phyloP scores from a whole-genome alignment of 495 filamentous ascomycete species.

The Penicillium silybi region DNA sequence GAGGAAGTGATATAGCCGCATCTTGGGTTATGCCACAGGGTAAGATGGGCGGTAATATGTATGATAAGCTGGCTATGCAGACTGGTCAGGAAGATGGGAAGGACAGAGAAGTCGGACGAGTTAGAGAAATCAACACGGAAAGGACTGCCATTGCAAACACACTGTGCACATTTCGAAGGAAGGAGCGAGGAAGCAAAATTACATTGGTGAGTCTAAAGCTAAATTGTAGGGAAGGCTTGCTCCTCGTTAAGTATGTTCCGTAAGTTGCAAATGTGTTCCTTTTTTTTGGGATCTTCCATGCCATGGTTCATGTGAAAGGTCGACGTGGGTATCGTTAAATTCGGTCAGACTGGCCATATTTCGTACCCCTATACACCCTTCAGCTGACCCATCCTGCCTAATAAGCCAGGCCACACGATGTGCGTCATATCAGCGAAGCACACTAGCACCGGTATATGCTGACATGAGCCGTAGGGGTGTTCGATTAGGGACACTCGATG shows the following conservation, averaged over 20 bases:
- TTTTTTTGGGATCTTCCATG: neutral
- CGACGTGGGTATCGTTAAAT: constrained; percentile 28
- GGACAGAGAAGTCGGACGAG: constrained; percentile 3
- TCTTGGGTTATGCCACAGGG: constrained; percentile 16
- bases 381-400: neutral
- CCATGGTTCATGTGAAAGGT: constrained; percentile 2
- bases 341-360: constrained; percentile 2
- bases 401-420: neutral
- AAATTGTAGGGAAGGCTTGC: neutral
- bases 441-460: neutral
- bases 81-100: neutral
- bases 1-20: constrained; percentile 21
- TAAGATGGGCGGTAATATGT: constrained; percentile 18
- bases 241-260: neutral
- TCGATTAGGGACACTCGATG: neutral
- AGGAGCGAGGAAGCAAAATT: constrained; percentile 4
- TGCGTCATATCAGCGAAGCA: neutral
- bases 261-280: neutral
- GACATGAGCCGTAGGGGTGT: neutral
- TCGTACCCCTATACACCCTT: neutral
- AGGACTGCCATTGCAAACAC: neutral
- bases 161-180: constrained; percentile 1
- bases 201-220: constrained; percentile 1
- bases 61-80: constrained; percentile 20
- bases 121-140: neutral